Conservation (phyloP, 768 basidiomycete genomes). For the Termitomyces sp. region DNA sequence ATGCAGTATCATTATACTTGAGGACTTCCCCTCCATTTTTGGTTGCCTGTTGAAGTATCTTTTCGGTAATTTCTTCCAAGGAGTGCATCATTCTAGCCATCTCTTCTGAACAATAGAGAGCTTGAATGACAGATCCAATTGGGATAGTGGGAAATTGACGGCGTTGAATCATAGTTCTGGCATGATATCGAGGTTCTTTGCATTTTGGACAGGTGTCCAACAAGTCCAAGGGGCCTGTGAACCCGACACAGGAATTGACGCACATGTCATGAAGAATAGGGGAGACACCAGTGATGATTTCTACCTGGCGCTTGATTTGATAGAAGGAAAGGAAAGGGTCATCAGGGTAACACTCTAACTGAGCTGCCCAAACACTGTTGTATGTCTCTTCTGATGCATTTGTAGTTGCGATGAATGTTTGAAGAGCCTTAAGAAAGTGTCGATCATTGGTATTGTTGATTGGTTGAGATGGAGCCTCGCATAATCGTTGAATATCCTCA, state of each 20-base stretch:
- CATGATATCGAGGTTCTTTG: not conserved
- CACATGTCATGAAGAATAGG: conserved; percentile 33
- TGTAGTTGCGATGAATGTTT: not conserved
- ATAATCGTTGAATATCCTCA: not conserved
- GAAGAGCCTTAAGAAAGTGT: not conserved
- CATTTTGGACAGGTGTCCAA: conserved; percentile 5
- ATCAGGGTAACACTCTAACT: not conserved
- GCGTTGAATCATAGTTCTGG: not conserved
- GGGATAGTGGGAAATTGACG: conserved; percentile 4
- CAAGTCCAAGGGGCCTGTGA: conserved; percentile 1
- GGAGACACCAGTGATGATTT: not conserved
- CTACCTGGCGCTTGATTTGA: not conserved
- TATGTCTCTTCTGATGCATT: not conserved
- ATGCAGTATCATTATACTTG: conserved; percentile 6
- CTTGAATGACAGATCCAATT: too few species aligned
- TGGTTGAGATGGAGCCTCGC: not conserved
- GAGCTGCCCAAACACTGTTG: not conserved
- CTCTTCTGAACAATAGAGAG: conserved; percentile 1
- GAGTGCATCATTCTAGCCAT: conserved; percentile 1
- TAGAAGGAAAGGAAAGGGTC: not conserved
- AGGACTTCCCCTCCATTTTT: not conserved
- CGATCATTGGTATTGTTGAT: not conserved
- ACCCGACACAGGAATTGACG: conserved; percentile 18
- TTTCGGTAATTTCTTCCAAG: not conserved
- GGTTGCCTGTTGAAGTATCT: not conserved